A percentile compares a stretch with the other conserved stretches of the same genome.
Evolutionary conservation across 2,329 filamentous ascomycete species (phyloP).

Genomic region (Colletotrichum cuscutae): DNA sequence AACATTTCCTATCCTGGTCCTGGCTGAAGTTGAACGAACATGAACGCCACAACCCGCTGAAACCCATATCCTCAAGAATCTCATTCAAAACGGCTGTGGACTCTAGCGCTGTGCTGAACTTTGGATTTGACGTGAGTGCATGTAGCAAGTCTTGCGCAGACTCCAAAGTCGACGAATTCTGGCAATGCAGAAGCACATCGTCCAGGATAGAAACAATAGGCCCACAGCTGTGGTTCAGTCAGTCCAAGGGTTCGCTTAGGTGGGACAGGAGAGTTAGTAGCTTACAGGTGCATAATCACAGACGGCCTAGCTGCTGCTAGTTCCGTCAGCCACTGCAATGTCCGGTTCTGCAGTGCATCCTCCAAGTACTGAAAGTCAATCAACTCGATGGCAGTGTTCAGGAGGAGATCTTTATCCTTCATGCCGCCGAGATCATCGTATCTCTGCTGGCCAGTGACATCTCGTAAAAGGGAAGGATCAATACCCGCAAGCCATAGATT

Average conservation of each 20-base stretch:
- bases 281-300: constrained; percentile 69
- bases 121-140: constrained; percentile 64
- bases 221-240: constrained; percentile 55
- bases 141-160: constrained; percentile 70
- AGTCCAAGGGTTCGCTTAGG: constrained; percentile 25
- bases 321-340: constrained; percentile 68
- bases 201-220: constrained; percentile 69
- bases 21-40: constrained; percentile 62
- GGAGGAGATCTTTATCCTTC: constrained; percentile 70
- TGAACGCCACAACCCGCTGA: constrained; percentile 70
- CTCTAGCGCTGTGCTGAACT: constrained; percentile 60
- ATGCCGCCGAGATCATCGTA: constrained; percentile 57
- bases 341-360: constrained; percentile 69
- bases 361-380: constrained; percentile 75
- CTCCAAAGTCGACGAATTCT: constrained; percentile 68
- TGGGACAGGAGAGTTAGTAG: not conserved
- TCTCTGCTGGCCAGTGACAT: constrained; percentile 50
- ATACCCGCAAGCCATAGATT: constrained; percentile 70
- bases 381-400: constrained; percentile 71
- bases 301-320: constrained; percentile 64
- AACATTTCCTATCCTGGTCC: constrained; percentile 62
- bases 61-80: constrained; percentile 69
- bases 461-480: constrained; percentile 54
- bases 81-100: constrained; percentile 61
- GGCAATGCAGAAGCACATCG: constrained; percentile 70